Conservation (phyloP, 306 rosid genomes). For the Dicorynia guianensis region DNA sequence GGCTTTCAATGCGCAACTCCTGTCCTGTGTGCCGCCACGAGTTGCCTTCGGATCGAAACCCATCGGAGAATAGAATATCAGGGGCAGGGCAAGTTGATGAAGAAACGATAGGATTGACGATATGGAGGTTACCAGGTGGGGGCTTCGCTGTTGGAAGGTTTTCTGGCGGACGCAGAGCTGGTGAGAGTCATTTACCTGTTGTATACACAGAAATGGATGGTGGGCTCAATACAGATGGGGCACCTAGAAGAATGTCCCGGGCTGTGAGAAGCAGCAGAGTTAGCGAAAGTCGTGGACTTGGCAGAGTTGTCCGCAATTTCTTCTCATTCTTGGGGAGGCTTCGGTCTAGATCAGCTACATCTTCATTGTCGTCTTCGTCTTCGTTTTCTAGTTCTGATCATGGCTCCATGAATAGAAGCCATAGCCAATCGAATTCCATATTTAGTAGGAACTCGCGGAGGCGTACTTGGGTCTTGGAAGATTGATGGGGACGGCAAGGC, state of each 20-base stretch:
- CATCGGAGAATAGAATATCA: constrained; percentile 30
- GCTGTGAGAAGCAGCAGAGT: constrained; percentile 67
- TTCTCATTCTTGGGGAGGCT: constrained; percentile 65
- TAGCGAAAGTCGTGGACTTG: constrained; percentile 69
- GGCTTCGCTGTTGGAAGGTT: constrained; percentile 92
- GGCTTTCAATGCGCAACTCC: constrained; percentile 88
- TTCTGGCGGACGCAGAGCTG: constrained; percentile 56
- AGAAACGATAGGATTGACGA: constrained; percentile 78
- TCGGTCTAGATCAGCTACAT: constrained; percentile 42
- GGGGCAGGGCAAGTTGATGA: constrained; percentile 59
- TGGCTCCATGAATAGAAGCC: constrained; percentile 55
- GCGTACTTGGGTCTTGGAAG: constrained; percentile 63
- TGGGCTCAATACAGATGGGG: constrained; percentile 58
- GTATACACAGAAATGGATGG: constrained; percentile 95
- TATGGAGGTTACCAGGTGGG: constrained; percentile 94
- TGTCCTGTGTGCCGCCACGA: constrained; percentile 95
- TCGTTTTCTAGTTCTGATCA: constrained; percentile 49
- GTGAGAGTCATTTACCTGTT: constrained; percentile 71
- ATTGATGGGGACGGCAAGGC: constrained; percentile 32
- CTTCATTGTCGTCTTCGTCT: constrained; percentile 30
- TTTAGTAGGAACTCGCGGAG: constrained; percentile 63
- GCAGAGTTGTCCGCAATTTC: constrained; percentile 65
- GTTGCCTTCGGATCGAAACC: constrained; percentile 66
- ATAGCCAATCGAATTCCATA: constrained; percentile 57
- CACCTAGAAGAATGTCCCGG: constrained; percentile 52